Evolutionary conservation across 805 yeast species (phyloP), one percentile per base, ranked within the genome.

Genomic region (Wickerhamomyces xylosicus): DNA sequence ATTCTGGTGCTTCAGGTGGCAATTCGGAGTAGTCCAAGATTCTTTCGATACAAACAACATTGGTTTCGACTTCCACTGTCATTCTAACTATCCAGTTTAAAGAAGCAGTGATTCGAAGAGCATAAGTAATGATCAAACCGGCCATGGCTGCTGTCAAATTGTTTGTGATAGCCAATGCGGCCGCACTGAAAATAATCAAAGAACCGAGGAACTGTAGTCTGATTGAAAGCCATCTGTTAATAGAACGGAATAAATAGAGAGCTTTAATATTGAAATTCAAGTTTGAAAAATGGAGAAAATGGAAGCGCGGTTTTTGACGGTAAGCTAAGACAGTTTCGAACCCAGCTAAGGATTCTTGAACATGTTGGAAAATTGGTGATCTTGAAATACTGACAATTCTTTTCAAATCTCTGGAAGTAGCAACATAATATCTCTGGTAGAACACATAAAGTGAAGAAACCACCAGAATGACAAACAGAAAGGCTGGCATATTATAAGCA

Each of bases 211-310:
- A 64, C 52, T 74, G 79, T 41, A 79, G 59, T 52, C 87, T 62
- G 14, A 75, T 67, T 10, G 79, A 66, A 18, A 79, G 54, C 87
- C 87, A 79, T 57, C 86, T 67, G 49, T 77, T 76, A 20, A 60
- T 83, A 74, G 49, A 89, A 76, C 75, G 66, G 45, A 70, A 57
- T 47, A 73, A 64, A 49, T 67, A 74, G 8, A 70, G 60, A 33
- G 96, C 96, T 48, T 80, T 72, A 79, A 89, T 74, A 56, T 90
- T 89, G 50, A 71, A 71, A 52, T 89, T 96, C 49, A 89, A 69
- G 51, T 82, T 74, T 31, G 67, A 61, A 49, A 73, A 71, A 54
- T 82, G 82, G 54, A 74, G 66, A 51, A 58, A 71, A 19, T 64
- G 62, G 58, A 86, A 87, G 41, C 94, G 66, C 5, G 64, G 67